Evolutionary conservation across 306 rosid species (phyloP).

Genomic region (Parietaria judaica): DNA sequence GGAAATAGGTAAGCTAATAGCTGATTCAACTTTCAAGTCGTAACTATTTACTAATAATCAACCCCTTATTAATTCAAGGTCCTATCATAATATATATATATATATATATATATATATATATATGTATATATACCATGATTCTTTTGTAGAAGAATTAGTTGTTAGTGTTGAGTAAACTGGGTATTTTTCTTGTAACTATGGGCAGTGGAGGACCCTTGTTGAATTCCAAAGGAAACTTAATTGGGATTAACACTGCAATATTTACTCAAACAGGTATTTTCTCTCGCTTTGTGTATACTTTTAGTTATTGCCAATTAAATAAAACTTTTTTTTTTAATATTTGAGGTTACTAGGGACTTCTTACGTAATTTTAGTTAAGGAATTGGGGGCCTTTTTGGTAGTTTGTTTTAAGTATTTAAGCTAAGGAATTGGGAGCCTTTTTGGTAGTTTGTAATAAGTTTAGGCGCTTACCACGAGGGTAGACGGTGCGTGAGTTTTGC

Average conservation of each 20-base stretch:
- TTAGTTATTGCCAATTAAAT: too few relatives aligned
- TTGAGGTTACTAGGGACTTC: too few relatives aligned
- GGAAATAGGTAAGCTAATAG: slow-evolving; percentile 66
- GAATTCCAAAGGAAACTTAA: slow-evolving; percentile 80
- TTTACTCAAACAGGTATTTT: slow-evolving; percentile 73
- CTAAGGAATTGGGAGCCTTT: too few relatives aligned
- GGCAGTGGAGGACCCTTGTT: slow-evolving; percentile 89
- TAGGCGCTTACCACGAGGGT: too few relatives aligned
- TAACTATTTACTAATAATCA: not conserved
- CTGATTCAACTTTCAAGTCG: not conserved
- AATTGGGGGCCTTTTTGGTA: too few relatives aligned
- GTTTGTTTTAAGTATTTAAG: too few relatives aligned
- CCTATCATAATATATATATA: too few relatives aligned
- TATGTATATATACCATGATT: not conserved
- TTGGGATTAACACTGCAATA: slow-evolving; percentile 91
- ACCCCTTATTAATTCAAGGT: too few relatives aligned
- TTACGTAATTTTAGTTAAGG: too few relatives aligned
- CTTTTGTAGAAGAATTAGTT: not conserved
- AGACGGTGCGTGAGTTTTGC: too few relatives aligned
- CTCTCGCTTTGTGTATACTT: not conserved
- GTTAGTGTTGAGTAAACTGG: slow-evolving; percentile 4
- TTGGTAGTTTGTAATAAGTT: too few relatives aligned
- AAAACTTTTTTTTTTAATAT: not conserved
- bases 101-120: too few relatives aligned
- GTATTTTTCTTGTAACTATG: slow-evolving; percentile 18